phyloP scores from a whole-genome alignment of 2,329 filamentous ascomycete species.

The Diplocarpon rosae region DNA sequence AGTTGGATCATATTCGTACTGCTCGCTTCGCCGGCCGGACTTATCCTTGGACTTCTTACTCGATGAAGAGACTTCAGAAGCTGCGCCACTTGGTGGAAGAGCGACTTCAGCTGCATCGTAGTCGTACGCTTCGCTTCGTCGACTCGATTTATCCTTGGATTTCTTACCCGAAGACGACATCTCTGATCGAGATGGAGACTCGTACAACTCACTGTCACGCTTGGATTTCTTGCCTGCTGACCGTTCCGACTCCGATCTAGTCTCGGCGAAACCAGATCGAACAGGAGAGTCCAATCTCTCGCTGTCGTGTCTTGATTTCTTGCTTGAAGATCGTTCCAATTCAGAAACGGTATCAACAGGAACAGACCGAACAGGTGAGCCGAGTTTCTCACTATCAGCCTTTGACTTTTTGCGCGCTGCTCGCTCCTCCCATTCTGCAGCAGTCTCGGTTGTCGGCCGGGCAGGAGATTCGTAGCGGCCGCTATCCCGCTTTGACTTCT shows the following conservation, averaged over 20 bases:
- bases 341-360: neutral
- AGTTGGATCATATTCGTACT: slow-evolving; percentile 22
- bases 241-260: slow-evolving; percentile 14
- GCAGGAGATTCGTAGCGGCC: slow-evolving; percentile 13
- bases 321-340: neutral
- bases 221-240: slow-evolving; percentile 18
- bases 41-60: slow-evolving; percentile 15
- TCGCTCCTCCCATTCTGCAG: slow-evolving; percentile 15
- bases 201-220: slow-evolving; percentile 10
- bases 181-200: slow-evolving; percentile 12
- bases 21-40: slow-evolving; percentile 16
- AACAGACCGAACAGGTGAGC: slow-evolving; percentile 8
- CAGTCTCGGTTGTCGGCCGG: slow-evolving; percentile 11
- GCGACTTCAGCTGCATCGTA: slow-evolving; percentile 2
- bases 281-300: slow-evolving; percentile 1
- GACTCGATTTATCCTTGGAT: slow-evolving; percentile 19
- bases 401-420: slow-evolving; percentile 16
- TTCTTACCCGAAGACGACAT: slow-evolving; percentile 16
- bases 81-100: slow-evolving; percentile 5
- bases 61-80: slow-evolving; percentile 5
- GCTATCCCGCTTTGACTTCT: slow-evolving; percentile 29
- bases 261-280: slow-evolving; percentile 5
- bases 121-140: slow-evolving; percentile 19
- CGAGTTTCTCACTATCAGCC: slow-evolving; percentile 10
- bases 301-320: neutral